These are phyloP conservation scores for Eucalyptus regnans DNA, from an alignment of 345 rosid genomes.

Conservation along the genomic window DNA sequence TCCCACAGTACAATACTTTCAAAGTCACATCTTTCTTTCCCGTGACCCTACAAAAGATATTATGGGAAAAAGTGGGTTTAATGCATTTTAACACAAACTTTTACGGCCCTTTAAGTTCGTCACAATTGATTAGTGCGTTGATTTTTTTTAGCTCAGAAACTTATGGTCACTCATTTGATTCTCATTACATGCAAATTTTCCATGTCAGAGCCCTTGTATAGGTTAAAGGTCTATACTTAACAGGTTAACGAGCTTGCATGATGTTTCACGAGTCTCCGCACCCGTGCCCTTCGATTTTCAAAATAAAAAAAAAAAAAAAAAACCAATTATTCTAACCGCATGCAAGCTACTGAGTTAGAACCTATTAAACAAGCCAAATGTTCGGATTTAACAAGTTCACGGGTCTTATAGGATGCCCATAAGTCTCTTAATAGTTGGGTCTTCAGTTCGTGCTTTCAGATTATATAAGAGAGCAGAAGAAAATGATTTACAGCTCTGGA, in stretches of 20 bases:
- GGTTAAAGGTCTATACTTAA: not conserved
- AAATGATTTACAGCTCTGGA: not conserved
- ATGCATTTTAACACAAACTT: not conserved
- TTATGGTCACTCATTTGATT: not conserved
- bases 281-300: fast-evolving
- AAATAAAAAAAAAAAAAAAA: not conserved
- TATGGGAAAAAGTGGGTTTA: not conserved
- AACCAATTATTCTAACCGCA: not conserved
- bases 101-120: not conserved
- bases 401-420: not conserved
- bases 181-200: not conserved
- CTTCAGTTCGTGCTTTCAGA: not conserved
- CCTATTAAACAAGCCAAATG: not conserved
- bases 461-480: not conserved
- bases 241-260: not conserved
- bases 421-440: not conserved
- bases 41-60: slow-evolving; percentile 4
- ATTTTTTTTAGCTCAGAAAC: not conserved
- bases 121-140: not conserved
- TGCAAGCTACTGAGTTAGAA: not conserved
- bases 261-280: not conserved
- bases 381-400: not conserved
- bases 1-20: slow-evolving; percentile 35
- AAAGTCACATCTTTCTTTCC: slow-evolving; percentile 30
- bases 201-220: not conserved